Percentiles rank a stretch among this genome's conserved stretches.
These are phyloP conservation scores for Paraconiothyrium sp. DNA, from an alignment of 2,329 filamentous ascomycete species.

Conservation along the genomic window DNA sequence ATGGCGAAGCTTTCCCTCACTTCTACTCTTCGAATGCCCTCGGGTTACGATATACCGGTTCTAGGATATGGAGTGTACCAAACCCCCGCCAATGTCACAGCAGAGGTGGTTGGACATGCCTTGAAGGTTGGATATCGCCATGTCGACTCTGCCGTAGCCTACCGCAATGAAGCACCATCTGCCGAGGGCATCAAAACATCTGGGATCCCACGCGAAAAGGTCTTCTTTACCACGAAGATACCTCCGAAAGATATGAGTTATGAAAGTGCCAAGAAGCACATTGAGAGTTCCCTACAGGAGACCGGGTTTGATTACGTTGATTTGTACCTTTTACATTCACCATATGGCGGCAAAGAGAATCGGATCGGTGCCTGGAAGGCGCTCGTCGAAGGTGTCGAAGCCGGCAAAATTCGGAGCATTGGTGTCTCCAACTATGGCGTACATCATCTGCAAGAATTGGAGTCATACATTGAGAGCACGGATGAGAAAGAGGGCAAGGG, in stretches of 20 bases:
- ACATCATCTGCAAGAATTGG: constrained; percentile 64
- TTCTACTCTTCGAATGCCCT: constrained; percentile 63
- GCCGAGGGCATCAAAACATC: constrained; percentile 69
- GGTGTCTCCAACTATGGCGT: constrained; percentile 66
- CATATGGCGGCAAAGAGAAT: constrained; percentile 61
- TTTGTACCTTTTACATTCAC: constrained; percentile 66
- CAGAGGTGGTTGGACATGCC: constrained; percentile 67
- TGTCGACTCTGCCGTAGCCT: constrained; percentile 71
- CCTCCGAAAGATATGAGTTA: constrained; percentile 65
- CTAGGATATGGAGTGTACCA: constrained; percentile 66
- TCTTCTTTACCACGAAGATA: constrained; percentile 80
- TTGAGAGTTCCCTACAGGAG: constrained; percentile 60
- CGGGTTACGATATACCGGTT: constrained; percentile 68
- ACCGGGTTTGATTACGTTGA: constrained; percentile 75
- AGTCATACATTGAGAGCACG: constrained; percentile 65
- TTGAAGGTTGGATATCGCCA: constrained; percentile 69
- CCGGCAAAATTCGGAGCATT: constrained; percentile 62
- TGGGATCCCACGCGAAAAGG: constrained; percentile 63
- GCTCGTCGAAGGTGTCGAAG: constrained; percentile 62
- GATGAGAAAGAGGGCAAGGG: constrained; percentile 71
- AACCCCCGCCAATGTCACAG: constrained; percentile 63
- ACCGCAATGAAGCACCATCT: constrained; percentile 74
- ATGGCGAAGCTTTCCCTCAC: constrained; percentile 59
- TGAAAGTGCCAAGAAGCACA: constrained; percentile 68
- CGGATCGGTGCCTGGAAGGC: constrained; percentile 64